Percentiles rank a stretch among this genome's conserved stretches.
Evolutionary conservation across 108 stramenopile species (phyloP).

Genomic region (Nitzschia sp.): DNA sequence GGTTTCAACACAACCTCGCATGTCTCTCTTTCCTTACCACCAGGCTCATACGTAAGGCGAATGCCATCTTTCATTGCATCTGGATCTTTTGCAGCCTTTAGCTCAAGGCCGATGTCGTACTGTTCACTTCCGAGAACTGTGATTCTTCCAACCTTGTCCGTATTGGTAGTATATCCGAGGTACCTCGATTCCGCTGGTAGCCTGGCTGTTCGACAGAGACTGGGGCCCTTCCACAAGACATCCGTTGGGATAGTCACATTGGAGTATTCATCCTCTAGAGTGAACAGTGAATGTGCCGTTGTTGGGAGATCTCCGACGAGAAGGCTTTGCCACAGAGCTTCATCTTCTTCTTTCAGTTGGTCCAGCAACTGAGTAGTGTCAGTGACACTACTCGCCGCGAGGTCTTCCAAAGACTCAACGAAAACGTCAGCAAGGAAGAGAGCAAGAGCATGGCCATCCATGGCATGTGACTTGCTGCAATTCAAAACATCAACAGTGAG

Average conservation of each 20-base stretch:
- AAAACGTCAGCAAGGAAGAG: constrained; percentile 38
- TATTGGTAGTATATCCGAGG: constrained; percentile 21
- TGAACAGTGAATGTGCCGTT: not conserved
- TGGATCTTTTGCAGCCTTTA: not conserved
- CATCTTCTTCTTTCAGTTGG: not conserved
- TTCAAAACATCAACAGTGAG: not conserved
- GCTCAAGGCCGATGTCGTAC: not conserved
- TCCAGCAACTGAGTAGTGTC: not conserved
- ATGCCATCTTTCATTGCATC: not conserved
- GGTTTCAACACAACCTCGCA: constrained; percentile 25
- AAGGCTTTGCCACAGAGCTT: not conserved
- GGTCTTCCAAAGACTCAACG: constrained; percentile 24
- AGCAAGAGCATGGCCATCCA: constrained; percentile 41
- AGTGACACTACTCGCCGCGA: not conserved
- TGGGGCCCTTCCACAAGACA: constrained; percentile 17
- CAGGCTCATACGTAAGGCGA: constrained; percentile 9
- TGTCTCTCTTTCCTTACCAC: constrained; percentile 1
- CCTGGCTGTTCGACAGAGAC: constrained; percentile 21
- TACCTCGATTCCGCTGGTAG: constrained; percentile 20
- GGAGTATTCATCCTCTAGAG: constrained; percentile 6
- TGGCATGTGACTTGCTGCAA: constrained; percentile 41
- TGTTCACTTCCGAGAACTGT: constrained; percentile 1
- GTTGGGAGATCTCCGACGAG: not conserved
- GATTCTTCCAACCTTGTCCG: constrained; percentile 18
- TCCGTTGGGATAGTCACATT: not conserved